A percentile compares a stretch with the other conserved stretches of the same genome.
These are phyloP conservation scores for Bullera alba DNA, from an alignment of 768 basidiomycete genomes.

Conservation along the genomic window DNA sequence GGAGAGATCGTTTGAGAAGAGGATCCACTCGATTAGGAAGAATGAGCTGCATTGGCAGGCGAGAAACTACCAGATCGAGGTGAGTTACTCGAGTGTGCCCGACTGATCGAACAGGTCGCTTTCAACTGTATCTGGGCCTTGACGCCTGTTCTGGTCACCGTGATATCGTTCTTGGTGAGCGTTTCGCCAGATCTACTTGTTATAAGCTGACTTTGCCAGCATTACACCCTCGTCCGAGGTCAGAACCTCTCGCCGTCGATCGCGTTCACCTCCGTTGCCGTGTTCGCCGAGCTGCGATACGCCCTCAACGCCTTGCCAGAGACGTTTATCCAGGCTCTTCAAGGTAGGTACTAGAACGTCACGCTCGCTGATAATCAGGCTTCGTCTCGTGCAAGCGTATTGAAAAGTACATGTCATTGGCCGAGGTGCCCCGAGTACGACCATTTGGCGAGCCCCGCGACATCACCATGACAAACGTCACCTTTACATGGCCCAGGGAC, in stretches of 20 bases:
- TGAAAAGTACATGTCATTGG: conserved; percentile 73
- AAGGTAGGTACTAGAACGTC: conserved; percentile 49
- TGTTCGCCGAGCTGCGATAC: conserved; percentile 82
- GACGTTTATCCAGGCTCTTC: conserved; percentile 81
- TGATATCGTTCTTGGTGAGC: conserved; percentile 51
- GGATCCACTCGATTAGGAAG: conserved; percentile 64
- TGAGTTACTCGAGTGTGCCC: no score
- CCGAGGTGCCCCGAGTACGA: conserved; percentile 59
- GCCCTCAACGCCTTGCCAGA: conserved; percentile 79
- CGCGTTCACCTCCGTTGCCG: conserved; percentile 65
- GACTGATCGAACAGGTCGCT: no score
- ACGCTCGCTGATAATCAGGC: conserved; percentile 48
- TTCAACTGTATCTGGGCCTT: conserved; percentile 51
- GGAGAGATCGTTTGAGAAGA: conserved; percentile 82
- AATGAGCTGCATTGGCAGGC: conserved; percentile 78
- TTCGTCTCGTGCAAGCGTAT: conserved; percentile 82
- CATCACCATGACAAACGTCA: conserved; percentile 74
- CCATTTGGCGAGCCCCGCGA: conserved; percentile 52
- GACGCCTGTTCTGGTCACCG: conserved; percentile 53
- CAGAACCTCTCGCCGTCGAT: conserved; percentile 70
- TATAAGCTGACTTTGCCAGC: conserved; percentile 26
- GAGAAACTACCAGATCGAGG: conserved; percentile 80
- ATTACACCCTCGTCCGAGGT: conserved; percentile 64
- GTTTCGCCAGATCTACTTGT: not conserved
- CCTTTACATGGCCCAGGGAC: conserved; percentile 84